Conservation (phyloP, 2,329 filamentous ascomycete species). For the Apiospora koreana region DNA sequence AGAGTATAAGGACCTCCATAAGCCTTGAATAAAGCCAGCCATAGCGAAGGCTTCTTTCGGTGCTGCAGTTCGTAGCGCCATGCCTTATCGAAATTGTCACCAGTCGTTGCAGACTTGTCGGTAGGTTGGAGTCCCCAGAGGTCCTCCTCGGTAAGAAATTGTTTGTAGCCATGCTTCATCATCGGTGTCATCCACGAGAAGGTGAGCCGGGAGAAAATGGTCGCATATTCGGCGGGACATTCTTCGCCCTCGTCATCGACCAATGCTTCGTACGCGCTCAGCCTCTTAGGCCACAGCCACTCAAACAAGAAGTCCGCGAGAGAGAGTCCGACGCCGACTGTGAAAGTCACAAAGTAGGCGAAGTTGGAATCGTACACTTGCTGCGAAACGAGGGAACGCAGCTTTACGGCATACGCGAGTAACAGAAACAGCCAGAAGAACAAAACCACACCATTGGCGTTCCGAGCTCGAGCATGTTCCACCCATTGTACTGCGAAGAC, state of each 20-base stretch:
- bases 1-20: constrained; percentile 84
- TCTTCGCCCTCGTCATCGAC: constrained; percentile 57
- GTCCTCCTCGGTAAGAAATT: constrained; percentile 91
- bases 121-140: constrained; percentile 85
- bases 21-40: constrained; percentile 80
- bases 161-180: constrained; percentile 93
- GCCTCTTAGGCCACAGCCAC: constrained; percentile 82
- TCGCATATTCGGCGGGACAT: constrained; percentile 84
- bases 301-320: constrained; percentile 74
- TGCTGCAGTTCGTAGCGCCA: constrained; percentile 77
- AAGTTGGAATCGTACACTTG: constrained; percentile 66
- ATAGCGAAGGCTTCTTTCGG: constrained; percentile 74
- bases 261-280: constrained; percentile 60
- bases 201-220: constrained; percentile 88
- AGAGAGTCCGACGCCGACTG: constrained; percentile 69
- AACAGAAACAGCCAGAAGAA: constrained; percentile 92
- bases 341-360: constrained; percentile 78
- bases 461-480: constrained; percentile 79
- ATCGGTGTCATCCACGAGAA: constrained; percentile 99
- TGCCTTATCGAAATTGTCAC: constrained; percentile 66
- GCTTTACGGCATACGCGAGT: constrained; percentile 76
- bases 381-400: constrained; percentile 82
- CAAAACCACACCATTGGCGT: constrained; percentile 84
- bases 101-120: constrained; percentile 78
- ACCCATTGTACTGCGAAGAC: constrained; percentile 82